phyloP scores from a whole-genome alignment of 2,329 filamentous ascomycete species.

The Bipolaris victoriae region DNA sequence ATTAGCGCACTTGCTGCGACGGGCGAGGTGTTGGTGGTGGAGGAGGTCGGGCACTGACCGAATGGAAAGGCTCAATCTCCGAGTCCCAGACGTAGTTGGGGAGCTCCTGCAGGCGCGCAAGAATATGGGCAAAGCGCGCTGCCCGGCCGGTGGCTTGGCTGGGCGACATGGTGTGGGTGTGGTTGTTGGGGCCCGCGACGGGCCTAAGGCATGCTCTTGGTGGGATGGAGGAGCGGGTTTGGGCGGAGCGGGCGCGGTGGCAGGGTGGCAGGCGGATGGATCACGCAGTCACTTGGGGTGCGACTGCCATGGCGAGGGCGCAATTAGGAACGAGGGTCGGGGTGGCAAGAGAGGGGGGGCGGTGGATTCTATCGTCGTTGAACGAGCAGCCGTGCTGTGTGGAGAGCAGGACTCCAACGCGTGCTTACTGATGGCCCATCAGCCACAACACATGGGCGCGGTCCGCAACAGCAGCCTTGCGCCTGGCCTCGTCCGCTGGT shows the following conservation, averaged over 20 bases:
- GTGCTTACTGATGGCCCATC: constrained; percentile 21
- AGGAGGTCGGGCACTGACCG: constrained; percentile 37
- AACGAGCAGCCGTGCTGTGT: neutral
- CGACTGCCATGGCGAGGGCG: constrained; percentile 10
- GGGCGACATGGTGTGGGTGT: constrained; percentile 29
- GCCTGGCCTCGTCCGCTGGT: constrained; percentile 12
- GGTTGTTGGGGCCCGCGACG: neutral
- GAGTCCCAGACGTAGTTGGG: constrained; percentile 49
- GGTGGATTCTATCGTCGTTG: constrained; percentile 4
- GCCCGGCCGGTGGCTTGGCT: constrained; percentile 19
- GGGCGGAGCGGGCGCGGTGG: neutral
- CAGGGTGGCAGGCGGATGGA: neutral
- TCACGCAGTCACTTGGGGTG: constrained; percentile 4
- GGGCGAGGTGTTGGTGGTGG: neutral
- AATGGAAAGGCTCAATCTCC: constrained; percentile 56
- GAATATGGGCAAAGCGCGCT: constrained; percentile 41
- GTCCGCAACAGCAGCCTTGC: constrained; percentile 10
- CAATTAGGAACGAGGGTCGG: neutral
- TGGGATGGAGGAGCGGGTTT: neutral
- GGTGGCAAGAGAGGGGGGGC: constrained; percentile 5
- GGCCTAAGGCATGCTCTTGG: constrained; percentile 15
- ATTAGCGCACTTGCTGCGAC: constrained; percentile 22
- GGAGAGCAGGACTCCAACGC: neutral
- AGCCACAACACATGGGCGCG: constrained; percentile 15
- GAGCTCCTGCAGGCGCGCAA: constrained; percentile 47